Conservation (phyloP, 352 stramenopile species). For the Phytophthora parvispora region DNA sequence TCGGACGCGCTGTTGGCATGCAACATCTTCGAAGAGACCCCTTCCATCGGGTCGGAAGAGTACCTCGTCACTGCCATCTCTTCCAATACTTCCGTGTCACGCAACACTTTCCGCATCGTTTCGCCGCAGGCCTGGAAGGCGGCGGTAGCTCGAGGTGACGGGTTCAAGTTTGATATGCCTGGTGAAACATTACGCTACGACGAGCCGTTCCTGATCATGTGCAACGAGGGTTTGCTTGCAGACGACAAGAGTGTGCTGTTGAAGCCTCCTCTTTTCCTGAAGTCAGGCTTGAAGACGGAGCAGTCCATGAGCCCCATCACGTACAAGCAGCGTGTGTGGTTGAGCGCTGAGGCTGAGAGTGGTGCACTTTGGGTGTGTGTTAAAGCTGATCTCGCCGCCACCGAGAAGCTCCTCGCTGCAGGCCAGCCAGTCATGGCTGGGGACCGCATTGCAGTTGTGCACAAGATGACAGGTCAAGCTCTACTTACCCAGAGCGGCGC, state of each 20-base stretch:
- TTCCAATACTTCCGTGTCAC: constrained; percentile 36
- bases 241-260: constrained; percentile 82
- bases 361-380: constrained; percentile 78
- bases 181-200: constrained; percentile 70
- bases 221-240: constrained; percentile 81
- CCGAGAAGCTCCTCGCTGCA: constrained; percentile 77
- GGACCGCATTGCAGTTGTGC: constrained; percentile 70
- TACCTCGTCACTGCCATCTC: constrained; percentile 59
- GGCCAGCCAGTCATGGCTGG: constrained; percentile 53
- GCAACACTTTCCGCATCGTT: constrained; percentile 81
- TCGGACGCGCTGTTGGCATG: constrained; percentile 63
- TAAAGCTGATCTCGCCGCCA: constrained; percentile 65
- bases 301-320: constrained; percentile 89
- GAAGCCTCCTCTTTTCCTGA: constrained; percentile 82
- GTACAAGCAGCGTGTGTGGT: constrained; percentile 86
- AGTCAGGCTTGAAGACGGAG: constrained; percentile 86
- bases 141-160: constrained; percentile 35
- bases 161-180: constrained; percentile 24
- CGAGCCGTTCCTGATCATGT: constrained; percentile 86
- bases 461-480: constrained; percentile 89
- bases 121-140: constrained; percentile 53
- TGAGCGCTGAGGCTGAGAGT: constrained; percentile 72
- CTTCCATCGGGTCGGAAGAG: constrained; percentile 81
- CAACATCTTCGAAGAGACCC: constrained; percentile 90
- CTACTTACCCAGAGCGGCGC: constrained; percentile 60